Evolutionary conservation across 2,329 filamentous ascomycete species (phyloP), one percentile per base, ranked within the genome.

Genomic region (Neodidymelliopsis sp.): DNA sequence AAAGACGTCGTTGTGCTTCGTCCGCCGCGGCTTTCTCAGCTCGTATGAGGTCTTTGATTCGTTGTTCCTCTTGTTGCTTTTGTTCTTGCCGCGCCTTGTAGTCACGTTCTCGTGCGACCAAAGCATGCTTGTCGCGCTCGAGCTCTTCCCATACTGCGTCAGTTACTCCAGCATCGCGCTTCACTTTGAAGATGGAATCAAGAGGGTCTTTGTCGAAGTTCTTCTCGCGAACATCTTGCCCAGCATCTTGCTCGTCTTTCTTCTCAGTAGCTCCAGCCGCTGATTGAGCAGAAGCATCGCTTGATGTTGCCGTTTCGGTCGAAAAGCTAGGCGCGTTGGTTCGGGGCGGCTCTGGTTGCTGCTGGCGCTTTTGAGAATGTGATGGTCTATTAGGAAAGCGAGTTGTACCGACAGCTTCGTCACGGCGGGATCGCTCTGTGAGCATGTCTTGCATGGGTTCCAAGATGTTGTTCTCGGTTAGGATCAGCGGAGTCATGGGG

Each of bases 101-200:
- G 6, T 80, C 72, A 13, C 54, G 45, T 33, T 66, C 67, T 0
- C 69, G 70, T 1, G 69, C 67, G 2, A 70, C 52, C 24, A 63
- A 61, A n/a, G 53, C 68, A 43, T 40, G 62, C 54, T 61, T 65
- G 65, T 87, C 82, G 1, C 50, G 59, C 50, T 84, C 76, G 0
- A 89, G 79, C 56, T 86, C 81, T 2, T 78, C 70, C 86, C 86
- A 89, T 1, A 83, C 71, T 5, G 70, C 81, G 36, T 88, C 84
- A 4, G 76, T 79, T 0, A 89, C 84, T 0, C 81, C 81, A 0
- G 75, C 65, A 49, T 89, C 86, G 10, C 85, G 77, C 13, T 44
- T 52, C 7, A 37, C 51, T 25, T 54, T 52, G 24, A 59, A 36
- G 11, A 57, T 54, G 1, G 53, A 51, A 30, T 60, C 35, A 42